A percentile compares a stretch with the other conserved stretches of the same genome.
phyloP scores from a whole-genome alignment of 2,329 filamentous ascomycete species.

The Tolypocladium sp. region DNA sequence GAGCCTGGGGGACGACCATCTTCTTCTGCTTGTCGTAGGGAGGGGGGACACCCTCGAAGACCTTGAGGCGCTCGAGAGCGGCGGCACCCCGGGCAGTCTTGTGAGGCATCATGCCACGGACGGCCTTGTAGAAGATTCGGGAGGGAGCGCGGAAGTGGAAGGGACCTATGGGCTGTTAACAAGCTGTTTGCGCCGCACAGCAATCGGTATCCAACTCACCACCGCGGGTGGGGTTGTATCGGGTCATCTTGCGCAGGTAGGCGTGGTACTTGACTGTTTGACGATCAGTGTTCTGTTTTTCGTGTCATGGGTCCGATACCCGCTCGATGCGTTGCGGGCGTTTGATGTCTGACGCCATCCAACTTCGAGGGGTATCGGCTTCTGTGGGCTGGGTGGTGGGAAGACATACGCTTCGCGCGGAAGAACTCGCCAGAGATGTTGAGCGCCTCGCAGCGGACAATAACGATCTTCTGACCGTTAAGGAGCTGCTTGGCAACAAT shows the following conservation, averaged over 20 bases:
- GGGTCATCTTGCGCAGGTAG: conserved; percentile 99
- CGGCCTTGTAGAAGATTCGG: conserved; percentile 99
- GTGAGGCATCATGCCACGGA: conserved; percentile 99
- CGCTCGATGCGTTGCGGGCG: not conserved
- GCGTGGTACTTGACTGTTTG: conserved; percentile 97
- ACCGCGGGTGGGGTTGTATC: conserved; percentile 98
- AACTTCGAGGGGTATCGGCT: not conserved
- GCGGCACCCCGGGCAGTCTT: conserved; percentile 97
- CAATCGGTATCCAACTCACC: conserved; percentile 47
- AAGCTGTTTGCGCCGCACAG: conserved; percentile 19
- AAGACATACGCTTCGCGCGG: conserved; percentile 94
- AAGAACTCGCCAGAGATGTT: conserved; percentile 99
- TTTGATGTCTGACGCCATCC: not conserved
- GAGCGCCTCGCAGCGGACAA: conserved; percentile 96
- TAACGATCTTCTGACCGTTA: conserved; percentile 97
- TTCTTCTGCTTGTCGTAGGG: conserved; percentile 99
- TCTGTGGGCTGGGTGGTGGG: conserved; percentile 6
- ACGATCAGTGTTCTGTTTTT: conserved; percentile 33
- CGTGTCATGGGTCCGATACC: conserved; percentile 1
- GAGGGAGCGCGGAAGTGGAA: conserved; percentile 99
- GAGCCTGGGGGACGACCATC: conserved; percentile 96
- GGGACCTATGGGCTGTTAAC: conserved; percentile 54
- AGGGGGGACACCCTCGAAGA: conserved; percentile 97
- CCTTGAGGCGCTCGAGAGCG: conserved; percentile 97
- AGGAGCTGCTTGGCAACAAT: conserved; percentile 99